Conservation (phyloP, 2,329 filamentous ascomycete species). For the Alternaria sp. region DNA sequence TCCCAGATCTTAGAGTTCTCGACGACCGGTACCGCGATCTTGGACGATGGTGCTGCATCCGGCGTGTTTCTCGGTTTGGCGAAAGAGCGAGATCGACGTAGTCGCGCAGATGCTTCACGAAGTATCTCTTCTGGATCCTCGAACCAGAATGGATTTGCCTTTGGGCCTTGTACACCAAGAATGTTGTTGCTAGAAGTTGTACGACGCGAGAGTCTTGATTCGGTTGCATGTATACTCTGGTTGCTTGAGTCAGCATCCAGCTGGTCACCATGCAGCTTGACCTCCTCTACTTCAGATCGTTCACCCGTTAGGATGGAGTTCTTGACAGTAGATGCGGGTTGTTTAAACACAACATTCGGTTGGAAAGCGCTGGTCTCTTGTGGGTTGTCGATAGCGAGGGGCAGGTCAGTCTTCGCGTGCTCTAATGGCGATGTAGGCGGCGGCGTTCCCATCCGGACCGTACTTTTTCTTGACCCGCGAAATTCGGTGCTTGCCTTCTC, state of each 20-base stretch:
- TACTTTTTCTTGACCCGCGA: neutral
- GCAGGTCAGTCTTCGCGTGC: neutral
- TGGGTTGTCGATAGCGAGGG: neutral
- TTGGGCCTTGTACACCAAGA: slow-evolving; percentile 25
- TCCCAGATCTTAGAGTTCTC: neutral
- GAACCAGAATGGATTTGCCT: slow-evolving; percentile 21
- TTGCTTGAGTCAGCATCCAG: neutral
- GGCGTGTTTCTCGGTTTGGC: slow-evolving; percentile 6
- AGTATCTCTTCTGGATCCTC: slow-evolving; percentile 32
- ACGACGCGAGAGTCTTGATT: neutral
- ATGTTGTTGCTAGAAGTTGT: slow-evolving; percentile 3
- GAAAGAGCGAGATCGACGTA: slow-evolving; percentile 10
- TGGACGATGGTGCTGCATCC: neutral
- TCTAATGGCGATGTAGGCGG: neutral
- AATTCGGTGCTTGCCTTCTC: neutral
- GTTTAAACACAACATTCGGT: neutral
- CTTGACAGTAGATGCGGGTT: neutral
- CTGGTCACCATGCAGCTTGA: neutral
- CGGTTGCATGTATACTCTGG: neutral
- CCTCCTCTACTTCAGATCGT: neutral
- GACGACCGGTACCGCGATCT: neutral
- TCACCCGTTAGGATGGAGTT: neutral
- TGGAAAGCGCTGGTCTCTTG: neutral
- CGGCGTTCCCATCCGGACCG: neutral
- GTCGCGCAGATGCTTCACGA: slow-evolving; percentile 15